Base-by-base conservation (phyloP, 768 basidiomycete genomes). In the Termitomyces sp. region DNA sequence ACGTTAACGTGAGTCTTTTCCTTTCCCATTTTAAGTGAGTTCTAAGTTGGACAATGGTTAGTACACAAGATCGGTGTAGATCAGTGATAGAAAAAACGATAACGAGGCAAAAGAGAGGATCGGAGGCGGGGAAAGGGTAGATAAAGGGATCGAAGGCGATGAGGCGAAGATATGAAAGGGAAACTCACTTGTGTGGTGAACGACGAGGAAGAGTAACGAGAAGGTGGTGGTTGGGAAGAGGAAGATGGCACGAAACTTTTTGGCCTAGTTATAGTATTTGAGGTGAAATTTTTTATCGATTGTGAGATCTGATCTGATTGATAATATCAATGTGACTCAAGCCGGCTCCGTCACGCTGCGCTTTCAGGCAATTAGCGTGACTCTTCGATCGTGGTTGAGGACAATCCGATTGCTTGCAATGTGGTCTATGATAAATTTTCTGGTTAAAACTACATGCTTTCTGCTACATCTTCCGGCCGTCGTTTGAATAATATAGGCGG, bases 1-100 rank as follows among this genome's bases (percentile, higher is more conserved):
- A 95, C 94, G 86, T 96, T 96, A 83, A 97, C 85, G 86, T 97
- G 94, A 66, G 66, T 76, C 82, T 94, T 94, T 63, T 94, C 93
- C 82, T 94, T 94, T 87, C 92, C 93, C 93, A 93, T 94, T 85
- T 84, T 85, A 65, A 67, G 65, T 70, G 74, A 73, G 72, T 83
- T 82, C 80, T 81, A 62, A 22, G 49, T n/a, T 33, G 50, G 56
- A 46, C n/a, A 56, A 52, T 52, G 58, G 69, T 72, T 48, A 74
- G 67, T 56, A 63, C 22, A 35, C 13, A 38, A 58, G 61, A 71
- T 71, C 64, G 66, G 20, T 20, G 23, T n/a, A 47, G 52, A 60
- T 64, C 53, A 53, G 45, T 52, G 16, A 35, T 32, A 52, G 57
- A 56, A 45, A n/a, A 38, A 29, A 39, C 43, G 33, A 49, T 54